Evolutionary conservation across 1,139 yeast genomes (phyloP).

Genomic region (Saccharomycopsis hybrid): DNA sequence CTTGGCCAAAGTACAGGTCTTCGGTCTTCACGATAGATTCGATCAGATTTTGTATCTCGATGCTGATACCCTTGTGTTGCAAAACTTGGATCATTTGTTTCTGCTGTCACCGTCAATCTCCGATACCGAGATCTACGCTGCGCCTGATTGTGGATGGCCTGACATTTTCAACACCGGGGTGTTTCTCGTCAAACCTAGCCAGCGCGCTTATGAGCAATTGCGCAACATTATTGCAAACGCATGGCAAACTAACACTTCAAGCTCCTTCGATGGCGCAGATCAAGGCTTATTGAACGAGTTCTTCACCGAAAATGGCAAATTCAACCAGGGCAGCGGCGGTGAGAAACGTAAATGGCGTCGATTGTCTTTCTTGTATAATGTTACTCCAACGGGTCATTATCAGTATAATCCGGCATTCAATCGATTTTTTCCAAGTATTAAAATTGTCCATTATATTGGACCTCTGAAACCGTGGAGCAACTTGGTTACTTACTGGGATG

Average conservation of each 20-base stretch:
- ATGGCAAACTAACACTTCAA: slow-evolving; percentile 28
- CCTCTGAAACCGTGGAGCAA: slow-evolving; percentile 70
- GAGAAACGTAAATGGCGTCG: slow-evolving; percentile 44
- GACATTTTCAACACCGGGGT: slow-evolving; percentile 92
- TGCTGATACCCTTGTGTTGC: slow-evolving; percentile 69
- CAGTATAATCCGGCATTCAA: slow-evolving; percentile 76
- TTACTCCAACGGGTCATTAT: slow-evolving; percentile 76
- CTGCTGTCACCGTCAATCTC: slow-evolving; percentile 32
- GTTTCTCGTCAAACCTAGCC: slow-evolving; percentile 57
- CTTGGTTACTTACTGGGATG: not conserved
- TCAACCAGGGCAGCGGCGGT: slow-evolving; percentile 22
- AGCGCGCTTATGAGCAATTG: slow-evolving; percentile 40
- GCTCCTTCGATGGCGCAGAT: slow-evolving; percentile 90
- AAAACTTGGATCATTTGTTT: slow-evolving; percentile 31
- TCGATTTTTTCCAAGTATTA: slow-evolving; percentile 49
- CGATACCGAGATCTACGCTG: slow-evolving; percentile 48
- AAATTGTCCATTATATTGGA: slow-evolving; percentile 79
- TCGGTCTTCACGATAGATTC: slow-evolving; percentile 51
- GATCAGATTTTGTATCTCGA: slow-evolving; percentile 69
- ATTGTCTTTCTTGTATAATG: slow-evolving; percentile 77
- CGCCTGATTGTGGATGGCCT: slow-evolving; percentile 96
- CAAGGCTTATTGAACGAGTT: slow-evolving; percentile 86
- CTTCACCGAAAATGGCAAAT: slow-evolving; percentile 42
- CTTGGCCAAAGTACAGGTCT: slow-evolving; percentile 65
- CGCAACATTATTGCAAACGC: slow-evolving; percentile 32